Conservation (phyloP, 805 yeast species). For the Lachancea waltii region DNA sequence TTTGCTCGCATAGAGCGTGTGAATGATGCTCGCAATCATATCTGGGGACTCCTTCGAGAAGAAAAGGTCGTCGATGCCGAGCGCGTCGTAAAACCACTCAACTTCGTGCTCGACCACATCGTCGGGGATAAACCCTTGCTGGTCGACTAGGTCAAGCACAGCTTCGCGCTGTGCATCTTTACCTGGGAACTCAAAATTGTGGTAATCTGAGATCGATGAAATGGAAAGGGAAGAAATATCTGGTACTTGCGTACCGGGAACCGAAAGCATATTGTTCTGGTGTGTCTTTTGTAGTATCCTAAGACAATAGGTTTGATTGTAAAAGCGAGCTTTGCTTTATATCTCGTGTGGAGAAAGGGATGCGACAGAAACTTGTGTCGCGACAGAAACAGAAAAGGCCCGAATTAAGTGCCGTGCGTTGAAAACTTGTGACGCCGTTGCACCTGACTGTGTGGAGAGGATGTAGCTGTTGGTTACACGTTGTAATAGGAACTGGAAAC, state of each 20-base stretch:
- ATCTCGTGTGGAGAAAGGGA: no score
- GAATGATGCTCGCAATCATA: constrained; percentile 76
- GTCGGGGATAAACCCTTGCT: constrained; percentile 86
- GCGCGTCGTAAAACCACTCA: constrained; percentile 76
- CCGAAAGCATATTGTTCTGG: constrained; percentile 3
- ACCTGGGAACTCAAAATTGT: constrained; percentile 67
- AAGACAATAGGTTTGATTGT: no score
- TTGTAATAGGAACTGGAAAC: no score
- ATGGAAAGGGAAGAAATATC: constrained; percentile 38
- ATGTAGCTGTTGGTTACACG: no score
- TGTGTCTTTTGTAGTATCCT: no score
- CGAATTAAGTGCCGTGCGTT: no score
- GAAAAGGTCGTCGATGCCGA: constrained; percentile 89
- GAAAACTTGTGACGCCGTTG: no score
- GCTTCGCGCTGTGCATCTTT: constrained; percentile 73
- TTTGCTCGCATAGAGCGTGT: constrained; percentile 87
- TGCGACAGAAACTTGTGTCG: no score
- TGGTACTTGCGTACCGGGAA: constrained; percentile 16
- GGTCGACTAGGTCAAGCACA: constrained; percentile 76
- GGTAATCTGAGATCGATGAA: constrained; percentile 56
- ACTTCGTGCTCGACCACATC: constrained; percentile 78
- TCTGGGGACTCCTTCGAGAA: constrained; percentile 80
- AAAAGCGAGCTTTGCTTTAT: no score
- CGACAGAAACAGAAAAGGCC: no score
- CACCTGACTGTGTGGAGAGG: no score